These are phyloP conservation scores for Colletotrichum somersetense DNA, from an alignment of 2,329 filamentous ascomycete species.

Conservation along the genomic window DNA sequence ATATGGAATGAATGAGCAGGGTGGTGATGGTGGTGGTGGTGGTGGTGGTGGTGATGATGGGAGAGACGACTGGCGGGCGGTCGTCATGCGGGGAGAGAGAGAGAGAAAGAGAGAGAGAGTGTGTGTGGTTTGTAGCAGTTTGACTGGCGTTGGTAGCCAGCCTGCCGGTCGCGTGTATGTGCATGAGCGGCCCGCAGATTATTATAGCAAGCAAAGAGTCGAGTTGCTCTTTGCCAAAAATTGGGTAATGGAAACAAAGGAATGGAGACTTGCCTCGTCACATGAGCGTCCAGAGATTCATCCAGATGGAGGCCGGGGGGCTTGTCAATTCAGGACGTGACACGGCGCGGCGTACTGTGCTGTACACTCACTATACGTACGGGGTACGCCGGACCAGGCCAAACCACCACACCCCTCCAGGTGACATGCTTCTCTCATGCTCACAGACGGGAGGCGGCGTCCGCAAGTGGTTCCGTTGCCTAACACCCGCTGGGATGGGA, in stretches of 20 bases:
- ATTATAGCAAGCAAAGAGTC: constrained; percentile 39
- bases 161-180: constrained; percentile 9
- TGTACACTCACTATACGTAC: neutral
- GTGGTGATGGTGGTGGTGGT: neutral
- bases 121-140: constrained; percentile 16
- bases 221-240: constrained; percentile 47
- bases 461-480: neutral
- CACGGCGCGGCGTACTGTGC: constrained; percentile 1
- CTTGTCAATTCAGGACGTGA: constrained; percentile 32
- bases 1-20: constrained; percentile 1
- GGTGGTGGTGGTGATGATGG: neutral
- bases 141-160: constrained; percentile 9
- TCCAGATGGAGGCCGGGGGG: constrained; percentile 40
- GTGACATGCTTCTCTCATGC: constrained; percentile 33
- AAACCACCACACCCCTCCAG: constrained; percentile 6
- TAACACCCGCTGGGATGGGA: neutral
- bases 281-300: constrained; percentile 49
- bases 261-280: constrained; percentile 55
- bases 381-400: neutral
- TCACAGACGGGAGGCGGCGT: constrained; percentile 30
- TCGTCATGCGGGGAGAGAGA: constrained; percentile 15
- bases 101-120: neutral
- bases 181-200: constrained; percentile 42
- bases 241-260: constrained; percentile 65
- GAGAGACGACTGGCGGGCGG: constrained; percentile 9